A percentile compares a stretch with the other conserved stretches of the same genome.
These are phyloP conservation scores for Fragaria vesca DNA, from an alignment of 306 rosid genomes.

Conservation along the genomic window DNA sequence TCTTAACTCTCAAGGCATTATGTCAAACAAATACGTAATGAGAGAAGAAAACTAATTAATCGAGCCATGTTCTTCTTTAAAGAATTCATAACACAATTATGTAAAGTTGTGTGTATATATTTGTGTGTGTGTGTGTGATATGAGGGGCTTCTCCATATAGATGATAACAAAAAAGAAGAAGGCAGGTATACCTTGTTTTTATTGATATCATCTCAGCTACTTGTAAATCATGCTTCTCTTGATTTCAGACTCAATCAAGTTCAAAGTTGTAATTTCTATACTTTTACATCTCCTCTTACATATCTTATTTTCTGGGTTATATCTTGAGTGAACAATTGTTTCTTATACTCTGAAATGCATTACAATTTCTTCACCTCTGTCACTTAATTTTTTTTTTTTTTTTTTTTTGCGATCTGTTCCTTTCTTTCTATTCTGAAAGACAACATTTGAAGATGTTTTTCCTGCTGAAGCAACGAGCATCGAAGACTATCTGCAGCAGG, in stretches of 20 bases:
- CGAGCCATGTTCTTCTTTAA: not conserved
- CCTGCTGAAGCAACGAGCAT: slow-evolving; percentile 96
- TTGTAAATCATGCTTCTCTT: not conserved
- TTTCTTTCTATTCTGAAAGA: slow-evolving; percentile 42
- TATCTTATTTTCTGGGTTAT: not conserved
- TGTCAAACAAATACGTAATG: not conserved
- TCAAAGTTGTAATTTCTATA: not conserved
- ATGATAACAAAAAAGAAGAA: not conserved
- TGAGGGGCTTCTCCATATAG: not conserved
- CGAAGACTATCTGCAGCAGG: slow-evolving; percentile 99
- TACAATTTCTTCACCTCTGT: slow-evolving; percentile 27
- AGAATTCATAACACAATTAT: not conserved
- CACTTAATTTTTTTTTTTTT: not conserved
- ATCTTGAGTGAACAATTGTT: not conserved
- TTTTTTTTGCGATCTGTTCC: not conserved
- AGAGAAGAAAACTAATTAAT: not conserved
- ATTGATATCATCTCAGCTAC: not conserved
- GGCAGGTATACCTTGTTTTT: not conserved
- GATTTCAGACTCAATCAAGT: not conserved
- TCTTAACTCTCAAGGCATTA: not conserved
- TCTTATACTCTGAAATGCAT: not conserved
- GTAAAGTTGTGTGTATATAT: too few relatives aligned
- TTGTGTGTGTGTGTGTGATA: not conserved
- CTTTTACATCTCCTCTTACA: not conserved
- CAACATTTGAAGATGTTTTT: slow-evolving; percentile 97